These are phyloP conservation scores for Wallemia hederae DNA, from an alignment of 1,284 basidiomycete species.

Conservation along the genomic window DNA sequence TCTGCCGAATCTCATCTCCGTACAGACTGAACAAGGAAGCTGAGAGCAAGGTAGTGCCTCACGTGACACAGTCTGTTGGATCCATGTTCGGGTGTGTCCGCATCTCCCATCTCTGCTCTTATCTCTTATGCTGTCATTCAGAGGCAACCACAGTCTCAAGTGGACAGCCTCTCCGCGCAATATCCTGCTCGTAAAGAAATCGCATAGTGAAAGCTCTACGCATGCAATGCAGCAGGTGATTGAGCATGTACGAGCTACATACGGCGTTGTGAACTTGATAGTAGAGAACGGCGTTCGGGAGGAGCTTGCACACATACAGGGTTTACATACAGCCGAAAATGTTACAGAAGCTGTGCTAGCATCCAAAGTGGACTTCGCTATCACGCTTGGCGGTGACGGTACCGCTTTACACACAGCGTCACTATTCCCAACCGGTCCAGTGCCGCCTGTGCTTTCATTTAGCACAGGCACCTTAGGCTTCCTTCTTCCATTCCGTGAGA, in stretches of 20 bases:
- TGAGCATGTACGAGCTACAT: conserved; percentile 25
- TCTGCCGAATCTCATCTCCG: background rate
- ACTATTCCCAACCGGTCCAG: conserved; percentile 57
- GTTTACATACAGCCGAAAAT: background rate
- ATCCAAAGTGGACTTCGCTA: conserved; percentile 37
- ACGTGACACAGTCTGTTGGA: background rate
- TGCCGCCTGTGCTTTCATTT: conserved; percentile 82
- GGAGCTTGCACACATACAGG: conserved; percentile 29
- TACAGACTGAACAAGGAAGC: background rate
- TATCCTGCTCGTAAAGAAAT: conserved; percentile 23
- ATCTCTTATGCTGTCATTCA: background rate
- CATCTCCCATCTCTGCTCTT: background rate
- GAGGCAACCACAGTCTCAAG: background rate
- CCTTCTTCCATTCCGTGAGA: conserved; percentile 69
- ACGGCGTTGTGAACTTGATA: conserved; percentile 41
- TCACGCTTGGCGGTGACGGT: conserved; percentile 81
- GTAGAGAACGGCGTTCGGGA: conserved; percentile 30
- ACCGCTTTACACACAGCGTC: conserved; percentile 85
- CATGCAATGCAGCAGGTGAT: conserved; percentile 18
- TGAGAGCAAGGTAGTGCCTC: background rate
- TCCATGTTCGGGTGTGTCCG: conserved; percentile 1
- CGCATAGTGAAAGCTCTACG: conserved; percentile 17
- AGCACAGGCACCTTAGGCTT: conserved; percentile 90
- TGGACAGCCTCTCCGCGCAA: conserved; percentile 11
- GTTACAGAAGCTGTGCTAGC: conserved; percentile 3